A percentile compares a stretch with the other conserved stretches of the same genome.
phyloP scores from a whole-genome alignment of 2,329 filamentous ascomycete genomes.

The Pezicula carpinea region DNA sequence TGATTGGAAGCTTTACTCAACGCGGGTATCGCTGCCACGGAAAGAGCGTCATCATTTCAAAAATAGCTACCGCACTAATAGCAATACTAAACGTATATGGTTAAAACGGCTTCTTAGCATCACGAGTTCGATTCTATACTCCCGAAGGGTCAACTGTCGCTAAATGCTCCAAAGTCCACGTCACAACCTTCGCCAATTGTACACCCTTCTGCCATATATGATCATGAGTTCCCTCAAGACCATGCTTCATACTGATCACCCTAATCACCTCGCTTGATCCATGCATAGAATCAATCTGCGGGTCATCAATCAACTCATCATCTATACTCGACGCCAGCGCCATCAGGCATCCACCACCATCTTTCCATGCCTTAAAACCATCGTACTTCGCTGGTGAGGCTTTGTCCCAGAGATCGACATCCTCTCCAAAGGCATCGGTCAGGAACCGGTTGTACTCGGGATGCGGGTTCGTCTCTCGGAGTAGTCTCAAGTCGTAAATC shows the following conservation, averaged over 20 bases:
- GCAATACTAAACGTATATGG: no score
- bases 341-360: slow-evolving; percentile 8
- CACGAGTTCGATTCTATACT: no score
- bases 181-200: slow-evolving; percentile 38
- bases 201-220: slow-evolving; percentile 56
- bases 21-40: no score
- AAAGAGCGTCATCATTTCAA: no score
- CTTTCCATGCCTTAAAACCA: slow-evolving; percentile 2
- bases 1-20: no score
- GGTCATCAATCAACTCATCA: slow-evolving; percentile 33
- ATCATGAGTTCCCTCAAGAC: slow-evolving; percentile 55
- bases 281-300: slow-evolving; percentile 22
- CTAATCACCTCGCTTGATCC: slow-evolving; percentile 15
- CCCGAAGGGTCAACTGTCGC: neutral
- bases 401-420: slow-evolving; percentile 45
- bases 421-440: slow-evolving; percentile 39
- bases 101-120: no score
- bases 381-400: slow-evolving; percentile 25
- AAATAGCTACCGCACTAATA: no score
- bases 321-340: slow-evolving; percentile 32
- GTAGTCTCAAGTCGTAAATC: slow-evolving; percentile 54
- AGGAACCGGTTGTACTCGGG: slow-evolving; percentile 18
- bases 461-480: slow-evolving; percentile 13
- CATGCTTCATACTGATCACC: slow-evolving; percentile 9
- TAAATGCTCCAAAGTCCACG: neutral